These are phyloP conservation scores for Agaricus blazei DNA, from an alignment of 768 basidiomycete genomes.

Conservation along the genomic window DNA sequence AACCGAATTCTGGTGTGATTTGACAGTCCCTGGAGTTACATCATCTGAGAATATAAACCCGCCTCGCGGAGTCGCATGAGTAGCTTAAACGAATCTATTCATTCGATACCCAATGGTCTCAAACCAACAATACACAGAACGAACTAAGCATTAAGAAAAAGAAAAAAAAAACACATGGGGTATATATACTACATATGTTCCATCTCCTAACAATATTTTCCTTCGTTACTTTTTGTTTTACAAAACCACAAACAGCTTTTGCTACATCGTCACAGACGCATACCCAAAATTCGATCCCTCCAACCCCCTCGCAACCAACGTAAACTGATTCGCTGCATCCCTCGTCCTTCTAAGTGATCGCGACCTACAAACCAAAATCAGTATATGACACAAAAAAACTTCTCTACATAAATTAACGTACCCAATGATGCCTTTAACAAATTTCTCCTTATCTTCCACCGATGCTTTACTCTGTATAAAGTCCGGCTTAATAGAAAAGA, in stretches of 20 bases:
- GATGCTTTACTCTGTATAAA: conserved; percentile 74
- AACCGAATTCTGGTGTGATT: no score
- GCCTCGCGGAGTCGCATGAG: no score
- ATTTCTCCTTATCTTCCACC: conserved; percentile 69
- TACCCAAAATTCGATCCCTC: conserved; percentile 87
- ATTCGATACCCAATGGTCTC: no score
- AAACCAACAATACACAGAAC: no score
- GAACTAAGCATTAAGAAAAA: no score
- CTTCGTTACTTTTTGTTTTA: neutral
- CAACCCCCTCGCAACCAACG: conserved; percentile 76
- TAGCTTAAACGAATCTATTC: no score
- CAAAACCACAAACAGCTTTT: no score
- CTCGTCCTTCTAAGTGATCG: conserved; percentile 68
- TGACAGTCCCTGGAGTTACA: no score
- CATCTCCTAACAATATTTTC: no score
- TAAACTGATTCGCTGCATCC: conserved; percentile 86
- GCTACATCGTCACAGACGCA: conserved; percentile 40
- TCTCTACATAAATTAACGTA: conserved; percentile 23
- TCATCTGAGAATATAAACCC: no score
- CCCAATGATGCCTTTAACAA: conserved; percentile 69
- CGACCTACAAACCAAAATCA: conserved; percentile 37
- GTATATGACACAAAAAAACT: neutral
- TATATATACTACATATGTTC: no score
- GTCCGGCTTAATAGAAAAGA: conserved; percentile 43
- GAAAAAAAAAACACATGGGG: no score